Conservation (phyloP, 2,329 filamentous ascomycete genomes). For the Talaromyces sp. region DNA sequence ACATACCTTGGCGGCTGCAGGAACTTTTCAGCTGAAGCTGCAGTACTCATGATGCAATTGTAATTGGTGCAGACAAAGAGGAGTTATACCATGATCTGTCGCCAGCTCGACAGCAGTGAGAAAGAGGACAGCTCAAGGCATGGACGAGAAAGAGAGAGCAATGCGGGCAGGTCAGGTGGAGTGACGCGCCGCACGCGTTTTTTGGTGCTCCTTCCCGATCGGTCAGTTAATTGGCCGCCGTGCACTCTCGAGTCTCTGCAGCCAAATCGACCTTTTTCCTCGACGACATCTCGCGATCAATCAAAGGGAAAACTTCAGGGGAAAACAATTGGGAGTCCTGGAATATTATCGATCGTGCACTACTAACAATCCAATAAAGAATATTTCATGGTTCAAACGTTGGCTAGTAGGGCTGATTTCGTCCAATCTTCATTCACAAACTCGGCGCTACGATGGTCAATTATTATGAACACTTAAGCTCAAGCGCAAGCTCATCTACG, state of each 20-base stretch:
- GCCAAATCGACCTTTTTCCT: background rate
- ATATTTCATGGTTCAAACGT: background rate
- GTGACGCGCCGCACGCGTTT: constrained; percentile 11
- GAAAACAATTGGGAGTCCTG: background rate
- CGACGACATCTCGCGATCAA: background rate
- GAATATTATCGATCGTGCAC: background rate
- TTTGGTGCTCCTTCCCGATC: constrained; percentile 5
- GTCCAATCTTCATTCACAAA: background rate
- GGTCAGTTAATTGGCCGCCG: background rate
- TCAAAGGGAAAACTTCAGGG: background rate
- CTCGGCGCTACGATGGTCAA: background rate
- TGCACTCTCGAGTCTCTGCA: background rate
- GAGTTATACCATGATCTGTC: background rate
- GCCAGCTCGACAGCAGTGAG: background rate
- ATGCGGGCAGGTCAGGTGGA: background rate
- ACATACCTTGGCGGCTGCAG: constrained; percentile 10
- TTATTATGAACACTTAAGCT: background rate
- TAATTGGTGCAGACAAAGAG: background rate
- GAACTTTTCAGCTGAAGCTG: constrained; percentile 4
- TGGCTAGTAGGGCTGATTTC: background rate
- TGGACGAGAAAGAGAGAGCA: background rate
- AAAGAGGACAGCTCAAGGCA: background rate
- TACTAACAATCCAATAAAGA: background rate
- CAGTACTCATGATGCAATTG: constrained; percentile 1
- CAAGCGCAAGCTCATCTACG: background rate